These are phyloP conservation scores for Graphilbum ipis-grandicollis DNA, from an alignment of 2,329 filamentous ascomycete genomes.

Conservation along the genomic window DNA sequence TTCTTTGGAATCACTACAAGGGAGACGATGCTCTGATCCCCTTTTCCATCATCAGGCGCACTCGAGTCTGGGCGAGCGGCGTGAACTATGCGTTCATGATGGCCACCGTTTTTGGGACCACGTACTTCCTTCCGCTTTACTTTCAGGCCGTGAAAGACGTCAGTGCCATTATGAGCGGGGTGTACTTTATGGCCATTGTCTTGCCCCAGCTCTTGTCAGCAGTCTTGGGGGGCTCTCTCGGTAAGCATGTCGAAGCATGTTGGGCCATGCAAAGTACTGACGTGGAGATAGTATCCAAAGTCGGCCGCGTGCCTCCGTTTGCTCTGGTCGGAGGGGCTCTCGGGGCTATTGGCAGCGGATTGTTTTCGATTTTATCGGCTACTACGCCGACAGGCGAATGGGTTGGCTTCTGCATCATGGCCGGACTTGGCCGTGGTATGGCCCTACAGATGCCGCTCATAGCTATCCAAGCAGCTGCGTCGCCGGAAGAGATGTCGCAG, in stretches of 20 bases:
- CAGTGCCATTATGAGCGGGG: constrained; percentile 14
- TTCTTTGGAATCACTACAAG: not conserved
- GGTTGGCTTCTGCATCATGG: constrained; percentile 14
- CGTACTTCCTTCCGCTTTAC: constrained; percentile 17
- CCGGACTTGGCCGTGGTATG: constrained; percentile 12
- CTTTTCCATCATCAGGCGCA: not conserved
- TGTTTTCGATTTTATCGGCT: constrained; percentile 16
- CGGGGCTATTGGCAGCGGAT: constrained; percentile 16
- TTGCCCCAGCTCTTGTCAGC: constrained; percentile 10
- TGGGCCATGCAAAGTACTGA: not conserved
- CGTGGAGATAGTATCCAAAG: constrained; percentile 6
- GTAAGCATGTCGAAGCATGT: not conserved
- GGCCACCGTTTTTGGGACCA: not conserved
- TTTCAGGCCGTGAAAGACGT: constrained; percentile 17
- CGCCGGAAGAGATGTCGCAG: no score
- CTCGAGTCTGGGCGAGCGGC: not conserved
- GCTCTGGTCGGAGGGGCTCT: constrained; percentile 14
- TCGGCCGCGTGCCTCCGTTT: constrained; percentile 19
- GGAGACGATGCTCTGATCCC: not conserved
- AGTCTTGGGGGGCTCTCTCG: constrained; percentile 8
- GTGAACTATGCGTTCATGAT: not conserved
- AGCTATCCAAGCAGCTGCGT: no score
- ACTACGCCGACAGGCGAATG: constrained; percentile 12
- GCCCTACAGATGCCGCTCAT: constrained; percentile 13
- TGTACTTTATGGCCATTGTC: constrained; percentile 12